Evolutionary conservation across 23 red algal species (phyloP).

Genomic region (Chondrus crispus): DNA sequence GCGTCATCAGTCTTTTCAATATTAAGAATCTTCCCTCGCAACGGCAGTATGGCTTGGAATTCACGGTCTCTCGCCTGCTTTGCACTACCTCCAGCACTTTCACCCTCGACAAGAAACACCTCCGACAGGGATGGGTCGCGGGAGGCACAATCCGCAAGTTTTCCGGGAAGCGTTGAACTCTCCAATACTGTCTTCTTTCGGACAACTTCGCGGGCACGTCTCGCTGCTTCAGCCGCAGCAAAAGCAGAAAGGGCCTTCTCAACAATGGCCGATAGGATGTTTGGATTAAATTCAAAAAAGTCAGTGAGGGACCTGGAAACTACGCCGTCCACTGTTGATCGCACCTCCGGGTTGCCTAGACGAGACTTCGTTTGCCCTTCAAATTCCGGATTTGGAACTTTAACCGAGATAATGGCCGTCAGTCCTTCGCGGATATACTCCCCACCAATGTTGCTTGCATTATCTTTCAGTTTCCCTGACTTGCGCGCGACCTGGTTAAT

Average conservation of each 20-base stretch:
- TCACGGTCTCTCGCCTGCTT: constrained; percentile 93
- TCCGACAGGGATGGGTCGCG: constrained; percentile 71
- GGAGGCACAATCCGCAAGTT: constrained; percentile 91
- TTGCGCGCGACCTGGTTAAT: constrained; percentile 79
- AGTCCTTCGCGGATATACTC: constrained; percentile 96
- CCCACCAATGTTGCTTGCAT: constrained; percentile 60
- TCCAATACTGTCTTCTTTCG: constrained; percentile 90
- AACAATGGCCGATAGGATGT: constrained; percentile 51
- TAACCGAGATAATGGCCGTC: constrained; percentile 91
- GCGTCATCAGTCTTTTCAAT: constrained; percentile 94
- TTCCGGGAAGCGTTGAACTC: constrained; percentile 89
- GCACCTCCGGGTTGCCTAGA: constrained; percentile 88
- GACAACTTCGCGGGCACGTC: constrained; percentile 89
- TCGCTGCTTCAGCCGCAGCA: constrained; percentile 91
- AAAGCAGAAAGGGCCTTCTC: constrained; percentile 76
- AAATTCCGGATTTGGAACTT: constrained; percentile 98
- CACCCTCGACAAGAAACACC: constrained; percentile 98
- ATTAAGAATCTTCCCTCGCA: constrained; percentile 99
- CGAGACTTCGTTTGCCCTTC: constrained; percentile 97
- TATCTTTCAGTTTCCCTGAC: constrained; percentile 69
- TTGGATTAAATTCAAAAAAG: constrained; percentile 83
- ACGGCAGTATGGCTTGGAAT: constrained; percentile 93
- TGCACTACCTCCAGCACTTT: constrained; percentile 94
- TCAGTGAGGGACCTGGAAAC: constrained; percentile 61
- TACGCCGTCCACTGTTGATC: constrained; percentile 66